Evolutionary conservation across 306 rosid species (phyloP), one percentile per base, ranked within the genome.

Genomic region (Inga oerstediana): DNA sequence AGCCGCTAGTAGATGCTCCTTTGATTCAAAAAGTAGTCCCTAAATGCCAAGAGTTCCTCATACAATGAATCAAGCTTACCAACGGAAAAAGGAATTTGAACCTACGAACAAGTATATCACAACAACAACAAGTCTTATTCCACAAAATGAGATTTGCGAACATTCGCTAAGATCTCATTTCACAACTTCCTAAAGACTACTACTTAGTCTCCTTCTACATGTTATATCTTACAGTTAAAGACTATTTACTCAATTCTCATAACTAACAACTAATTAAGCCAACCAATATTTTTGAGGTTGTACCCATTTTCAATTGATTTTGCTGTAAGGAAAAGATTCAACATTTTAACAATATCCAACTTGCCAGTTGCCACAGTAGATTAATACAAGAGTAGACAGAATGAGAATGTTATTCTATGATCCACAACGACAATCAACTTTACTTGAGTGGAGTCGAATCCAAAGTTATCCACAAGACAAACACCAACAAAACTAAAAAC

Each of bases 371-470:
- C 10, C 20, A 32, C 70, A 30, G 1, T 30, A 14, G 70, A 34
- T 14, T 5, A 13, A 39, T 49, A 49, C 19, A 32, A 30, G 41
- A 30, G 37, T 30, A 6, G 70, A 12, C 9, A 6, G 41, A 32
- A 12, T 30, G 17, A 30, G 71, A 65, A 65, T 32, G n/a, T 65
- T 35, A 65, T 32, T 65, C 43, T 34, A 15, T 39, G 43, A 39
- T 65, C n/a, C 71, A 32, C 71, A 65, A 65, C 54, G 54, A 49
- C n/a, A 65, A 59, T 22, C 30, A 34, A 65, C 71, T 65, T 65
- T 13, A 30, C 10, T 32, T 65, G n/a, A 65, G 20, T 32, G 15
- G n/a, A 65, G 34, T 65, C 37, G 71, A 32, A 65, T 65, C 71
- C 71, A 14, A 65, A 65, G 39, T 32, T 4, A 14, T 7, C 24